phyloP scores from a whole-genome alignment of 441 rosid genomes.

The Populus hybrid region DNA sequence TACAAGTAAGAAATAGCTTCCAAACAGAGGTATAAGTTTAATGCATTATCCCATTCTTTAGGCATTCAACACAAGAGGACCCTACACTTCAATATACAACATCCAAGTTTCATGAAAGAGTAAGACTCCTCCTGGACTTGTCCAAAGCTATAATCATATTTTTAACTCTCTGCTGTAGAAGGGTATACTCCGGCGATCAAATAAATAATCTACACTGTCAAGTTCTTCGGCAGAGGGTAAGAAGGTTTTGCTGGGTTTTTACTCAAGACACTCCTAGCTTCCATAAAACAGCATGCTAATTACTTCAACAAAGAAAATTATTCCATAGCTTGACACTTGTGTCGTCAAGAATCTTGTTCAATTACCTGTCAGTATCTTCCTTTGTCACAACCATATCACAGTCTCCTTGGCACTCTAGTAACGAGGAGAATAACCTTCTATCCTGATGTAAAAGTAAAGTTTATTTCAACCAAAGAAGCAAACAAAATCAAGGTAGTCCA shows the following conservation, averaged over 20 bases:
- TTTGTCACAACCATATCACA: constrained; percentile 19
- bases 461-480: neutral
- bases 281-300: neutral
- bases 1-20: neutral
- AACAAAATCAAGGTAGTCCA: neutral
- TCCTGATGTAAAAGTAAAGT: constrained; percentile 40
- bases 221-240: constrained; percentile 6
- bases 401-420: constrained; percentile 38
- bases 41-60: neutral
- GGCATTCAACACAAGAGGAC: neutral
- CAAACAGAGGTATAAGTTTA: neutral
- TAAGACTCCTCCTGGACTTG: neutral
- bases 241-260: neutral
- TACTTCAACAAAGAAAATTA: neutral
- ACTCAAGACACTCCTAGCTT: neutral
- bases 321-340: neutral
- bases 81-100: neutral
- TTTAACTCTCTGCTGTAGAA: neutral
- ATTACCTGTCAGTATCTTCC: constrained; percentile 25
- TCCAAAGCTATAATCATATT: neutral
- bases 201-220: neutral
- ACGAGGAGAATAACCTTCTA: constrained; percentile 41
- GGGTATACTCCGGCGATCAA: neutral
- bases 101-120: neutral
- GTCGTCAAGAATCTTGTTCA: neutral